These are phyloP conservation scores for Entonaema liquescens DNA, from an alignment of 495 filamentous ascomycete genomes.

Conservation along the genomic window DNA sequence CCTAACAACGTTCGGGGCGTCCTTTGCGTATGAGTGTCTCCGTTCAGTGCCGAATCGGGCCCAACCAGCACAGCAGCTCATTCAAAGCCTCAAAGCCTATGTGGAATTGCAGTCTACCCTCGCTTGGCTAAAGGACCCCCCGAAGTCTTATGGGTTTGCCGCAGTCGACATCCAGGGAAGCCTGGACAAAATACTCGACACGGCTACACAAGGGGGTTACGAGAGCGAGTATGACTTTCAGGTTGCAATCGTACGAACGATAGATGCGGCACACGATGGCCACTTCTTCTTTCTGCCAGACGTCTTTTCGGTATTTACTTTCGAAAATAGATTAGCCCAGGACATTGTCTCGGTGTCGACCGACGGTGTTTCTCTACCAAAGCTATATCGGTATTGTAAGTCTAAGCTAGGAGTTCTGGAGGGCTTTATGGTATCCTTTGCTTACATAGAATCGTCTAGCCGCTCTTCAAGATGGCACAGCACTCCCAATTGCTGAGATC, in stretches of 20 bases:
- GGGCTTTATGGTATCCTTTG: not conserved
- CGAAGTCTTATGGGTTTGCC: conserved; percentile 48
- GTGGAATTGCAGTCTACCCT: conserved; percentile 52
- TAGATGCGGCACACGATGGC: conserved; percentile 59
- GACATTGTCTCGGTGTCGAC: conserved; percentile 46
- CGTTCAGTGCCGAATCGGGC: conserved; percentile 45
- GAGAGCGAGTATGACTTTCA: conserved; percentile 63
- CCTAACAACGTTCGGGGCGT: conserved; percentile 41
- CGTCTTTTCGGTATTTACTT: conserved; percentile 44
- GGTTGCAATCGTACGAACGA: conserved; percentile 50
- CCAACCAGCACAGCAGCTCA: conserved; percentile 41
- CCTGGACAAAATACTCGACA: conserved; percentile 48
- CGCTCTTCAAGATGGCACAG: not conserved
- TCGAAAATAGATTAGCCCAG: conserved; percentile 36
- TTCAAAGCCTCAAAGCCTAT: conserved; percentile 49
- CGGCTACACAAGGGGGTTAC: conserved; percentile 44
- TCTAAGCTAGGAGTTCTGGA: not conserved
- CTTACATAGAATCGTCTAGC: conserved; percentile 16
- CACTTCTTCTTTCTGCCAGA: conserved; percentile 51
- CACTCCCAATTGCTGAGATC: conserved; percentile 38
- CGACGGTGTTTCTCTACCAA: conserved; percentile 44
- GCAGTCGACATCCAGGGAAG: conserved; percentile 52
- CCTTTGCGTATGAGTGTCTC: conserved; percentile 45
- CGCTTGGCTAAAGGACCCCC: conserved; percentile 56
- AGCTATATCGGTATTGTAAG: conserved; percentile 46